Evolutionary conservation across 2,329 filamentous ascomycete genomes (phyloP), one percentile per base, ranked within the genome.

Genomic region (Ophiostoma piceae): DNA sequence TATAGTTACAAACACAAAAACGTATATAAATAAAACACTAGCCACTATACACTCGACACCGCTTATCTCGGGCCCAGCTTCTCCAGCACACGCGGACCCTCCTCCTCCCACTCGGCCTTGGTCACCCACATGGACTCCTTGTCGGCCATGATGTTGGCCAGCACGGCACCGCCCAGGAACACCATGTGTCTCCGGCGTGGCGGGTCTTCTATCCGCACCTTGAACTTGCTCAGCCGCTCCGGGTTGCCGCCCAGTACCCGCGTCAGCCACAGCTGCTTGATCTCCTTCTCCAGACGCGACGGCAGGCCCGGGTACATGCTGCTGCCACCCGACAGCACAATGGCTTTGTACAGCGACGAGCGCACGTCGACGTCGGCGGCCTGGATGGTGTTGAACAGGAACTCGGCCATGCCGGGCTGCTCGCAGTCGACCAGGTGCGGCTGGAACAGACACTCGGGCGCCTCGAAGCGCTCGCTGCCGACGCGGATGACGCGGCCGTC

Each of bases 91-190:
- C 90, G 86, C 51, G 90, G 79, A 54, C 95, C 95, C 79, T 97
- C 90, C 82, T 99, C 95, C 77, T 95, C 87, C 95, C 95, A 99
- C 81, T 99, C 95, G 77, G 91, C 86, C 85, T 97, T 97, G 75
- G 90, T 91, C 77, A 99, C 94, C 95, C 95, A 99, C 95, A 98
- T 98, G 79, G 90, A 91, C 80, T 97, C 92, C 83, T 97, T 98
- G 82, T 98, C 94, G 65, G 95, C 94, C 91, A 99, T 98, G 80
- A 99, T 96, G 79, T 98, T 98, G 75, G 95, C 95, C 76, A 99
- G 84, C 73, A 99, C 95, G 35, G 95, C 95, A 75, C 95, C 95
- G 71, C 95, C 95, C 70, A 99, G 82, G 85, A 99, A 98, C 2
- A 99, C 95, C 94, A 99, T 98, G 84, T 99, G 95, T 80, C 94